These are phyloP conservation scores for Physaria fendleri DNA, from an alignment of 345 rosid species.

Conservation along the genomic window DNA sequence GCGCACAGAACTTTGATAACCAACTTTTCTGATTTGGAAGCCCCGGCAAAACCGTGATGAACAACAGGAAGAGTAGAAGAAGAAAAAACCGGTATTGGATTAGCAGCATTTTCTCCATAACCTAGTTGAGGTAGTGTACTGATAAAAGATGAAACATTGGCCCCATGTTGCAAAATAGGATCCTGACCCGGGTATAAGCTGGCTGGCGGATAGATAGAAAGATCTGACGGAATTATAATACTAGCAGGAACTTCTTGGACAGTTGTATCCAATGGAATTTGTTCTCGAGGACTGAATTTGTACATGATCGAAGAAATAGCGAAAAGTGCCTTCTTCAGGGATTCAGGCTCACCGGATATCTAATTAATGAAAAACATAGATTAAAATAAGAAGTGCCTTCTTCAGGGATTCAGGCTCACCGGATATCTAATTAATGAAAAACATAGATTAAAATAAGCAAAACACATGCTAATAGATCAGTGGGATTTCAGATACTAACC, in stretches of 20 bases:
- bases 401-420: slow-evolving; percentile 77
- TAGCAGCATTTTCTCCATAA: slow-evolving; percentile 48
- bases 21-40: slow-evolving; percentile 62
- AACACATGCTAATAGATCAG: background rate
- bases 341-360: slow-evolving; percentile 75
- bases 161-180: slow-evolving; percentile 43
- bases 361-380: slow-evolving; percentile 20
- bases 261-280: slow-evolving; percentile 70
- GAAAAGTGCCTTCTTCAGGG: slow-evolving; percentile 78
- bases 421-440: slow-evolving; percentile 41
- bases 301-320: slow-evolving; percentile 88
- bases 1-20: slow-evolving; percentile 64
- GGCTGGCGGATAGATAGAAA: slow-evolving; percentile 63
- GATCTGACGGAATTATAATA: slow-evolving; percentile 82
- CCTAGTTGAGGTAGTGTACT: slow-evolving; percentile 65
- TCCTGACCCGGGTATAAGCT: slow-evolving; percentile 68
- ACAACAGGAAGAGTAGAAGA: slow-evolving; percentile 59
- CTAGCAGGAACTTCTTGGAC: slow-evolving; percentile 63
- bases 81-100: slow-evolving; percentile 66
- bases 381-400: slow-evolving; percentile 80
- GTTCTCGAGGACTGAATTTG: slow-evolving; percentile 78
- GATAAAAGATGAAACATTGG: slow-evolving; percentile 56
- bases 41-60: slow-evolving; percentile 47
- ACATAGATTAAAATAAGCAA: background rate
- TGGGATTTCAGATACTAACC: slow-evolving; percentile 39